Percentiles rank a stretch among this genome's conserved stretches.
phyloP scores from a whole-genome alignment of 176 grass and related monocot species.

The Urochloa ruziziensis region DNA sequence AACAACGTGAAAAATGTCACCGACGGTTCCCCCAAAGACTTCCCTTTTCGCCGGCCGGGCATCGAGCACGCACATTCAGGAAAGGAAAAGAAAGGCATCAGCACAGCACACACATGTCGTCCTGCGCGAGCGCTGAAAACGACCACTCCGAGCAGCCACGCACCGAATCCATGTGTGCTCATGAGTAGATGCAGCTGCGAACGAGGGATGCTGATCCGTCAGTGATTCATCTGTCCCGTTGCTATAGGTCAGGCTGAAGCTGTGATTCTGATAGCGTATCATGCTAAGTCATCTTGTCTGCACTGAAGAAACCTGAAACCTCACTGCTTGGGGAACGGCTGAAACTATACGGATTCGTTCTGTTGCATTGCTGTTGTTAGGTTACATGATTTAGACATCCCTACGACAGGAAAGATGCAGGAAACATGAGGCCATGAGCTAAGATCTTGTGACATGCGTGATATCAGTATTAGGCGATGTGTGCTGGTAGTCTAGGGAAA shows the following conservation, averaged over 20 bases:
- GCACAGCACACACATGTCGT: not conserved
- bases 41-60: no score
- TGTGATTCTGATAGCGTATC: not conserved
- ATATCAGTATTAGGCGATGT: constrained; percentile 7
- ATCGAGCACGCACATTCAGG: not conserved
- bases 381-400: not conserved
- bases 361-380: not conserved
- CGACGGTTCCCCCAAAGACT: no score
- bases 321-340: not conserved
- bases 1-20: no score
- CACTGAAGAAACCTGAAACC: not conserved
- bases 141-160: not conserved
- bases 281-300: not conserved
- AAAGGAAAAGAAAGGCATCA: no score
- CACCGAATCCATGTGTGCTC: not conserved
- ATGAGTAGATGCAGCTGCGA: not conserved
- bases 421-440: not conserved
- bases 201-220: not conserved
- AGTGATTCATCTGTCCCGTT: not conserved
- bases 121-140: not conserved
- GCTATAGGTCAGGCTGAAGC: no score
- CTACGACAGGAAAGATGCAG: not conserved
- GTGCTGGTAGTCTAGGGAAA: not conserved
- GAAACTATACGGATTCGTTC: not conserved
- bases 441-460: constrained; percentile 23